These are phyloP conservation scores for Cladosporium cucumerinum DNA, from an alignment of 2,329 filamentous ascomycete species.

Conservation along the genomic window DNA sequence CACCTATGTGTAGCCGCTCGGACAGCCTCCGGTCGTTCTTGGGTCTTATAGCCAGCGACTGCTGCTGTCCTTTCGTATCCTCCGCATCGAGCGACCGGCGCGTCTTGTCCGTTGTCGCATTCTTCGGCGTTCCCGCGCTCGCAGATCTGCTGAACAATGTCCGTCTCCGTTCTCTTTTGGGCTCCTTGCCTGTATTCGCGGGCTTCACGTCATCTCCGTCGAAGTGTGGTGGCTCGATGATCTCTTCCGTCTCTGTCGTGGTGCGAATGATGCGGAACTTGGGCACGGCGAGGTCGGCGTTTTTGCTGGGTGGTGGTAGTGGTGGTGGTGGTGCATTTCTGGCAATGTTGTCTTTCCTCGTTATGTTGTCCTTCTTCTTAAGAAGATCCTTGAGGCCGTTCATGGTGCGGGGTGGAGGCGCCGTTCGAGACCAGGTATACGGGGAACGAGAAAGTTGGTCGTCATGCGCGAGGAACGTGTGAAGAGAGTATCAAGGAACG, in stretches of 20 bases:
- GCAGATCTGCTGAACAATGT: constrained; percentile 36
- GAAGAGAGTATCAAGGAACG: neutral
- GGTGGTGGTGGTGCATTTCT: constrained; percentile 4
- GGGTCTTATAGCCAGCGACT: constrained; percentile 26
- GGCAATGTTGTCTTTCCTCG: constrained; percentile 30
- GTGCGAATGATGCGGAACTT: constrained; percentile 82
- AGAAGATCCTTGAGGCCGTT: constrained; percentile 62
- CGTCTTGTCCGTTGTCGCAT: constrained; percentile 14
- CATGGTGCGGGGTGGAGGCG: constrained; percentile 25
- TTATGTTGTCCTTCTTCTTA: constrained; percentile 59
- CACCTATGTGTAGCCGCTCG: constrained; percentile 63
- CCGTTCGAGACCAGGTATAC: neutral
- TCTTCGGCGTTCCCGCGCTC: constrained; percentile 28
- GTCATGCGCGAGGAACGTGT: constrained; percentile 4
- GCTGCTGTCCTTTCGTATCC: constrained; percentile 8
- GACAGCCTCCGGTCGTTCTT: constrained; percentile 54
- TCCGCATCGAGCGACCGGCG: constrained; percentile 7
- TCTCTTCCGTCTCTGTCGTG: constrained; percentile 76
- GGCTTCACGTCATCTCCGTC: constrained; percentile 40
- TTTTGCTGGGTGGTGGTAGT: constrained; percentile 1
- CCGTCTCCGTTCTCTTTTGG: constrained; percentile 27
- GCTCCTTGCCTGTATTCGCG: constrained; percentile 5
- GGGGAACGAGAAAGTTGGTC: neutral
- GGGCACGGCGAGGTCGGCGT: constrained; percentile 39
- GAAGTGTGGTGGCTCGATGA: constrained; percentile 66